Evolutionary conservation across 345 rosid species (phyloP).

Genomic region (Gossypium stocksii): DNA sequence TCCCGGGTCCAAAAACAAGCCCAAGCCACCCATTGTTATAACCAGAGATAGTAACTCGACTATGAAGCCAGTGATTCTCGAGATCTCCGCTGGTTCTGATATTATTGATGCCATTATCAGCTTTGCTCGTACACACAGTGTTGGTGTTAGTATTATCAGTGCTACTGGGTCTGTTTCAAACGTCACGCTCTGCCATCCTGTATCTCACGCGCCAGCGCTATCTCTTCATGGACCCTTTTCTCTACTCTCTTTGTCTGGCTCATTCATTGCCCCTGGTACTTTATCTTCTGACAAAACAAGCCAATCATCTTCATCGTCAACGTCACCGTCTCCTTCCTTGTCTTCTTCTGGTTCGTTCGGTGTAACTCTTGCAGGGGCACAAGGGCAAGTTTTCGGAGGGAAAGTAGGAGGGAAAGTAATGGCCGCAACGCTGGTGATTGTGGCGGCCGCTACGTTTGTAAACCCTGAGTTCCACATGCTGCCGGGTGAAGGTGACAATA

Average conservation of each 20-base stretch:
- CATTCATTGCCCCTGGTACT: slow-evolving; percentile 25
- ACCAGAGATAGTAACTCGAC: slow-evolving; percentile 31
- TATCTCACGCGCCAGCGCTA: slow-evolving; percentile 34
- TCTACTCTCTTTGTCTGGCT: slow-evolving; percentile 41
- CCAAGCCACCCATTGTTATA: slow-evolving; percentile 47
- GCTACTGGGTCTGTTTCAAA: slow-evolving; percentile 44
- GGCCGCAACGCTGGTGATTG: slow-evolving; percentile 40
- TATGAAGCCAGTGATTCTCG: slow-evolving; percentile 46
- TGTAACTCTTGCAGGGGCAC: slow-evolving; percentile 44
- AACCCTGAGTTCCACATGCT: slow-evolving; percentile 31
- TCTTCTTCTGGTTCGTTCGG: slow-evolving; percentile 27
- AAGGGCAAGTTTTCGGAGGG: slow-evolving; percentile 58
- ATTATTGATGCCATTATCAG: slow-evolving; percentile 33
- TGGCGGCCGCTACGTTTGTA: slow-evolving; percentile 36
- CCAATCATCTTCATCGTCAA: neutral
- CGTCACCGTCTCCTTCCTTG: slow-evolving; percentile 5
- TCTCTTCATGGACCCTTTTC: slow-evolving; percentile 55
- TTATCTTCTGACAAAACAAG: neutral
- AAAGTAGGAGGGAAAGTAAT: slow-evolving; percentile 42
- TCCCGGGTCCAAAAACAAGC: slow-evolving; percentile 57
- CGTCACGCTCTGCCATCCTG: slow-evolving; percentile 48
- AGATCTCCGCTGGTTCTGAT: slow-evolving; percentile 50
- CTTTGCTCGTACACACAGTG: slow-evolving; percentile 31
- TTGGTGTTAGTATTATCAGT: slow-evolving; percentile 34
- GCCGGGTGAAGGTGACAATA: slow-evolving; percentile 22